Evolutionary conservation across 2,329 filamentous ascomycete species (phyloP).

Genomic region (Talaromyces sp.): DNA sequence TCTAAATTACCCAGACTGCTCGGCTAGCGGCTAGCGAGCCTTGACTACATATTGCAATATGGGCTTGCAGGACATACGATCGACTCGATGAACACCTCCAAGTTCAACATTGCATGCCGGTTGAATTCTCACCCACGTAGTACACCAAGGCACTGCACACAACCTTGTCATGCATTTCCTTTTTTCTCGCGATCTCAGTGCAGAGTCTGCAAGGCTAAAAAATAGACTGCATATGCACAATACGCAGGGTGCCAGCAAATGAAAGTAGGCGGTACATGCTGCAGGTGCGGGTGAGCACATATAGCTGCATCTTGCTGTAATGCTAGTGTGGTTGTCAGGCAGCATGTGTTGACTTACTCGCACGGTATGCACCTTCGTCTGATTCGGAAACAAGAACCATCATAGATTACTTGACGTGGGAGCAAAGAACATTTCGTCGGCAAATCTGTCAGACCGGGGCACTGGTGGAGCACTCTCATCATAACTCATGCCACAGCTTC

Average conservation of each 20-base stretch:
- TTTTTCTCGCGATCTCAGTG: background rate
- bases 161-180: background rate
- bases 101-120: background rate
- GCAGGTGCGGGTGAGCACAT: conserved; percentile 8
- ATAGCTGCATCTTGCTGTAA: conserved; percentile 2
- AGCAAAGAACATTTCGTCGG: background rate
- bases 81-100: background rate
- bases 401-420: background rate
- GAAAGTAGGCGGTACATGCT: background rate
- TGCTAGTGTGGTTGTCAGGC: background rate
- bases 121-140: background rate
- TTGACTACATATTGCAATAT: background rate
- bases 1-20: background rate
- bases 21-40: background rate
- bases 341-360: background rate
- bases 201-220: background rate
- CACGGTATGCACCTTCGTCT: background rate
- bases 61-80: background rate
- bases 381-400: background rate
- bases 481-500: too few relatives aligned
- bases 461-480: background rate
- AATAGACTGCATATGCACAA: conserved; percentile 14
- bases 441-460: background rate
- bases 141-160: background rate
- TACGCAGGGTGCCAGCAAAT: conserved; percentile 7